phyloP scores from a whole-genome alignment of 768 basidiomycete genomes.

The Mycena kentingensis region DNA sequence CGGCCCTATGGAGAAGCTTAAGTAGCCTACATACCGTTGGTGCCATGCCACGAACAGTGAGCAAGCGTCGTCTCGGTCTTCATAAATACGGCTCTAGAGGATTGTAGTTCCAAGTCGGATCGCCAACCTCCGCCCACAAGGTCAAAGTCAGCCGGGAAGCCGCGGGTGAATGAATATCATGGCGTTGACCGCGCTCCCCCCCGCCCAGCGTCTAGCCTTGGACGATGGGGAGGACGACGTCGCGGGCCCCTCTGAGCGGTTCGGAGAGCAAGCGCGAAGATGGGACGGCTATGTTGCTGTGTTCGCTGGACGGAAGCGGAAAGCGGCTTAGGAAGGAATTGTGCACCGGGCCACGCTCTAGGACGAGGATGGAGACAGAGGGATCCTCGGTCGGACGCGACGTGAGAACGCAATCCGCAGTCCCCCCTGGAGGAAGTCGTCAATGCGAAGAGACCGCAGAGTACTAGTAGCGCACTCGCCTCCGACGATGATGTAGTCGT shows the following conservation, averaged over 20 bases:
- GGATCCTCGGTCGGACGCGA: conserved; percentile 38
- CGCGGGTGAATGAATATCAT: conserved; percentile 15
- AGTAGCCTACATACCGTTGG: background rate
- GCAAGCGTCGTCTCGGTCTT: conserved; percentile 15
- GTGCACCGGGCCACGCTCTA: conserved; percentile 36
- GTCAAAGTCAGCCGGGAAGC: conserved; percentile 13
- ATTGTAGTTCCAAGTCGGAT: conserved; percentile 12
- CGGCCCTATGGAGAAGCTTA: too few relatives aligned
- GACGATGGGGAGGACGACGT: background rate
- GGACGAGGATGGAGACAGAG: conserved; percentile 30
- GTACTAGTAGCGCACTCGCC: conserved; percentile 9
- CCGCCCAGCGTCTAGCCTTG: conserved; percentile 9
- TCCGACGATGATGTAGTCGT: conserved; percentile 23
- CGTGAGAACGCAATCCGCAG: conserved; percentile 43
- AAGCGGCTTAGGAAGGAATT: conserved; percentile 35
- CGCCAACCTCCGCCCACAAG: conserved; percentile 15
- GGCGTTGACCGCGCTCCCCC: conserved; percentile 10
- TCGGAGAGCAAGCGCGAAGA: too few relatives aligned
- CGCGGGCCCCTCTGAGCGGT: background rate
- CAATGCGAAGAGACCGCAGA: background rate
- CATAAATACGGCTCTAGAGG: conserved; percentile 10
- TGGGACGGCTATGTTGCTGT: conserved; percentile 5
- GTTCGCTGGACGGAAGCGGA: conserved; percentile 34
- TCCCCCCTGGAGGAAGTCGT: conserved; percentile 30
- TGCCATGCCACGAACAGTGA: conserved; percentile 2